Base-by-base conservation (phyloP, 2,329 filamentous ascomycete genomes). In the Metarhizium sp. region DNA sequence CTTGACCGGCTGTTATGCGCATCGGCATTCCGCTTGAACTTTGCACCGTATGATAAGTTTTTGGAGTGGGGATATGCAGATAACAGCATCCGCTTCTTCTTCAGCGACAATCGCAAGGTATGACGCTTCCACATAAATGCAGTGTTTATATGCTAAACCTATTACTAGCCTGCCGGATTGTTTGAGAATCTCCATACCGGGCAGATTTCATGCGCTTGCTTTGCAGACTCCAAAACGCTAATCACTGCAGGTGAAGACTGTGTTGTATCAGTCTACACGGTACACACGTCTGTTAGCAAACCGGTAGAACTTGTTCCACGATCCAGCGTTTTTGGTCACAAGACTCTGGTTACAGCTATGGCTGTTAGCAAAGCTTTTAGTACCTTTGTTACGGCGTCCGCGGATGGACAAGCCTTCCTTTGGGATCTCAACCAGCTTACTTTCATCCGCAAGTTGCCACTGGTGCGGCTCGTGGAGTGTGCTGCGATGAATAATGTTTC, bases 21-120 rank as follows among this genome's bases (percentile, higher is more conserved):
- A 3, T 88, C 89, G 16, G 85, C 91, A 0, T 90, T 95, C 70
- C 82, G 90, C 20, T 78, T 96, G 46, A 94, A 96, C 64, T 84
- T 97, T 13, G 88, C 92, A 0, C 92, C 92, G 0, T 95, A 90
- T 66, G 92, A 97, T 71, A 91, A 91, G 63, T 96, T 90, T 64
- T 80, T 97, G 61, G 91, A 96, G 72, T 97, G 92, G 92, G 92
- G 92, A 1, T 97, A 95, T 63, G 88, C 90, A 0, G 94, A 99
- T 69, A 90, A 89, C 62, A 95, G 90, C 61, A 81, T 99, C 32
- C 87, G 94, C 4, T 97, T 99, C 75, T 96, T 90, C 72, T 83
- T 87, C 55, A 85, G 87, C 50, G 90, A 96, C 61, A 89, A 83
- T 56, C 86, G 89, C 65, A 92, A 90, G 73, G 79, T 83, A 72